Base-by-base conservation (phyloP, 306 rosid genomes). In the Sophora flavescens region DNA sequence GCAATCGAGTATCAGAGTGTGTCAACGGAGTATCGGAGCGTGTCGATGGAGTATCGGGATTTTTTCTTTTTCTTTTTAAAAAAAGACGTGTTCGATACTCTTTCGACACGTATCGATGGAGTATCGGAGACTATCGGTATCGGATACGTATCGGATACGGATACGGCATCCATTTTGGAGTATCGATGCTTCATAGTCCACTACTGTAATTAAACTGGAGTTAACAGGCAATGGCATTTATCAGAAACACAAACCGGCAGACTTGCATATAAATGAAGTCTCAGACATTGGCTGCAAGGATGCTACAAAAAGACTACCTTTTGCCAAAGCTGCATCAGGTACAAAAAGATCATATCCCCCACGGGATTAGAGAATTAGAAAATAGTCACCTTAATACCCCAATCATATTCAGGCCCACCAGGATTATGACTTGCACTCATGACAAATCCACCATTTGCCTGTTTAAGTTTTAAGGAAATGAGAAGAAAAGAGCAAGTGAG, bases 371-470 rank as follows among this genome's bases (percentile, higher is more conserved):
- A 56, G 75, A 53, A 51, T 22, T 59, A 45, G 28, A 79, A 71
- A 82, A 64, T 28, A 73, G 4, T 88, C 80, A 96, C 99, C 97
- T 96, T 96, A 78, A 96, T 96, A 64, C 98, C 99, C 99, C 98
- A 96, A 81, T 96, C 99, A 82, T 91, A 89, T 66, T 96, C 98
- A 80, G 98, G 98, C 6, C 99, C 99, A 32, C 99, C 98, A 12
- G 98, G 99, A 85, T 96, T 93, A 76, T 96, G 99, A 86, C 98
- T 96, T 42, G 98, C 97, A 78, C 99, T 96, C 99, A 93, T 96
- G 72, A 96, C 86, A 85, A 96, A 93, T 83, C 99, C 99, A 77
- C 99, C 98, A 79, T 96, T 91, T 62, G 98, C 99, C 97, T 95
- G 74, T 63, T 63, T 42, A 84, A 75, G 41, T 63, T 57, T 22